Percentiles rank a stretch among this genome's conserved stretches.
phyloP scores from a whole-genome alignment of 208 protist genomes.

The Acanthamoeba culbertsoni region DNA sequence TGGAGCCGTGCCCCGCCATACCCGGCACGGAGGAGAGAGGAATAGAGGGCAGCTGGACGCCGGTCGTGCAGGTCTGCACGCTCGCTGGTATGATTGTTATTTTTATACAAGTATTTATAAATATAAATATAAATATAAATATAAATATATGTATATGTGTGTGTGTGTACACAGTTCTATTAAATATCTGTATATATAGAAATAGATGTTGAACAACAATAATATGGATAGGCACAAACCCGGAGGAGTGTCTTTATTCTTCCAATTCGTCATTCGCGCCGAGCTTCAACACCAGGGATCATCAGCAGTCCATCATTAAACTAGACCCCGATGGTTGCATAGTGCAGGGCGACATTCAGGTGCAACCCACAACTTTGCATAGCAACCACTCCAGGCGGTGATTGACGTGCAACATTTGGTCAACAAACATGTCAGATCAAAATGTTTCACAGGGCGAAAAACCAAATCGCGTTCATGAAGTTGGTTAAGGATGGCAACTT shows the following conservation, averaged over 20 bases:
- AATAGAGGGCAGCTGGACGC: background rate
- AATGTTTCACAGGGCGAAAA: conserved; percentile 42
- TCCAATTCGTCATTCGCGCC: background rate
- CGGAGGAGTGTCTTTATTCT: background rate
- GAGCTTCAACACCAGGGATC: background rate
- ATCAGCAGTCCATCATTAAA: background rate
- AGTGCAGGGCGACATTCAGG: conserved; percentile 38
- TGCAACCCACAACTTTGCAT: no score
- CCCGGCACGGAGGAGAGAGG: conserved; percentile 11
- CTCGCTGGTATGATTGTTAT: background rate
- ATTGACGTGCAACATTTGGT: background rate
- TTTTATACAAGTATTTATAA: background rate
- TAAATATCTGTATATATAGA: background rate
- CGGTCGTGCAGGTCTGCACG: background rate
- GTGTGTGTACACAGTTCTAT: background rate
- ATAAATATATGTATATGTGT: background rate
- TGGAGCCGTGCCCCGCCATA: background rate
- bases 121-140: background rate
- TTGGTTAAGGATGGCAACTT: conserved; percentile 33
- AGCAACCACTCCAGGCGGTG: no score
- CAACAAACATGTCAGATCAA: background rate
- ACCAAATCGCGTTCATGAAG: background rate
- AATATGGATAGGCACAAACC: background rate
- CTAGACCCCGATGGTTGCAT: background rate
- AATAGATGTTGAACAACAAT: background rate